phyloP scores from a whole-genome alignment of 352 stramenopile genomes.

The Hyaloperonospora brassicae region DNA sequence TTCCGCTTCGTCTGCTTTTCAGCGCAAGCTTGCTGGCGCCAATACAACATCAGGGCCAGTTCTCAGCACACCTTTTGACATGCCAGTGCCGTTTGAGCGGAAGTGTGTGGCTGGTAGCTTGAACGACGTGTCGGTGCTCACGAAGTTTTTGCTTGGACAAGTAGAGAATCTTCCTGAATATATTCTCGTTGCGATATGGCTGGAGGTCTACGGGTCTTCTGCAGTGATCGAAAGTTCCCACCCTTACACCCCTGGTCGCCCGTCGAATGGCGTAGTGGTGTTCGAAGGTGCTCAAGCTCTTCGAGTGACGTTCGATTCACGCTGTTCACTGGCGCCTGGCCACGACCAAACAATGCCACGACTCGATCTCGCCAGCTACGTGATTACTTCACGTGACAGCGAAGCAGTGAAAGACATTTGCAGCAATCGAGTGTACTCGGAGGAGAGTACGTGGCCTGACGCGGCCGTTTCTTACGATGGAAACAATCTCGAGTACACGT shows the following conservation, averaged over 20 bases:
- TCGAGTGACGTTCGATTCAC: conserved; percentile 56
- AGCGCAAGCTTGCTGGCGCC: conserved; percentile 16
- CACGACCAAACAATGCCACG: conserved; percentile 15
- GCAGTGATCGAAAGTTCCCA: conserved; percentile 57
- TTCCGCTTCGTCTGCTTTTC: conserved; percentile 31
- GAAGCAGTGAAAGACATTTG: conserved; percentile 19
- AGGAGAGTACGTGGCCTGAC: conserved; percentile 40
- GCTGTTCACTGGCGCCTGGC: conserved; percentile 36
- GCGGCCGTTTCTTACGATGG: conserved; percentile 45
- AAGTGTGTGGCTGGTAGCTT: conserved; percentile 37
- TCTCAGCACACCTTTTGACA: conserved; percentile 16
- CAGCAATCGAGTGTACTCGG: conserved; percentile 31
- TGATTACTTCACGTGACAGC: conserved; percentile 12
- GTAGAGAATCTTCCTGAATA: conserved; percentile 37
- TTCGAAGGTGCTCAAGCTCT: conserved; percentile 54
- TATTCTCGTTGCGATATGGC: conserved; percentile 59
- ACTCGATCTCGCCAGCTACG: conserved; percentile 23
- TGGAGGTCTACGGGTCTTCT: conserved; percentile 65
- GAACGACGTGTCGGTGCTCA: conserved; percentile 44
- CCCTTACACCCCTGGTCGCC: conserved; percentile 34
- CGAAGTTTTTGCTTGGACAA: conserved; percentile 56
- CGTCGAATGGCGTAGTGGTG: conserved; percentile 29
- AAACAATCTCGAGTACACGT: conserved; percentile 53
- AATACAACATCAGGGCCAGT: background rate
- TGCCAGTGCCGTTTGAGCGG: conserved; percentile 39